These are phyloP conservation scores for Fusarium sambucinum DNA, from an alignment of 2,329 filamentous ascomycete species.

Conservation along the genomic window DNA sequence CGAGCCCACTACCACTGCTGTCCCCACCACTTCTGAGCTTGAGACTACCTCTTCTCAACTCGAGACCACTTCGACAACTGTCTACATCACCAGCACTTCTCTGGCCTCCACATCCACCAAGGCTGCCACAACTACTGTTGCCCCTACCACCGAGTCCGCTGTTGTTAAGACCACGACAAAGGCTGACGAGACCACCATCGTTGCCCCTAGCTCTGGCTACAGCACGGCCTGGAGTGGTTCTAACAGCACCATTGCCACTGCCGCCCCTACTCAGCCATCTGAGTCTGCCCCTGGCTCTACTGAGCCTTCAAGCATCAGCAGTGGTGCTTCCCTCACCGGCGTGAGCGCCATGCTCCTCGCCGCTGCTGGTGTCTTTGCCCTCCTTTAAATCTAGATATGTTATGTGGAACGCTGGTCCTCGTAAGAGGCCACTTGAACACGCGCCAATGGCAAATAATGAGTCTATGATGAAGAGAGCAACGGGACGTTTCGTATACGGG, in stretches of 20 bases:
- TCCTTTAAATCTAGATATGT: constrained; percentile 51
- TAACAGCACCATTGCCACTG: constrained; percentile 51
- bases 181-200: constrained; percentile 46
- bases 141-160: constrained; percentile 43
- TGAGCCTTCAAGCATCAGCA: constrained; percentile 43
- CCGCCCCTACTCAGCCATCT: constrained; percentile 45
- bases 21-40: constrained; percentile 40
- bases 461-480: constrained; percentile 47
- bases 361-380: constrained; percentile 53
- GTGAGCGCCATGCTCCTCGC: constrained; percentile 55
- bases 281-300: constrained; percentile 33
- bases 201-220: constrained; percentile 45
- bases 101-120: constrained; percentile 16
- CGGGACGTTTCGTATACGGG: constrained; percentile 24
- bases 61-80: constrained; percentile 47
- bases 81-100: constrained; percentile 44
- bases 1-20: constrained; percentile 13
- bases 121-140: constrained; percentile 47
- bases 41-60: constrained; percentile 47
- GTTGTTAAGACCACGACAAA: constrained; percentile 41
- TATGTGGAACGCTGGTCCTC: constrained; percentile 40
- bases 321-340: constrained; percentile 50
- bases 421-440: constrained; percentile 14
- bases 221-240: constrained; percentile 49
- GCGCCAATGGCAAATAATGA: constrained; percentile 51